Conservation (phyloP, 2,329 filamentous ascomycete species). For the Botrytis deweyae region DNA sequence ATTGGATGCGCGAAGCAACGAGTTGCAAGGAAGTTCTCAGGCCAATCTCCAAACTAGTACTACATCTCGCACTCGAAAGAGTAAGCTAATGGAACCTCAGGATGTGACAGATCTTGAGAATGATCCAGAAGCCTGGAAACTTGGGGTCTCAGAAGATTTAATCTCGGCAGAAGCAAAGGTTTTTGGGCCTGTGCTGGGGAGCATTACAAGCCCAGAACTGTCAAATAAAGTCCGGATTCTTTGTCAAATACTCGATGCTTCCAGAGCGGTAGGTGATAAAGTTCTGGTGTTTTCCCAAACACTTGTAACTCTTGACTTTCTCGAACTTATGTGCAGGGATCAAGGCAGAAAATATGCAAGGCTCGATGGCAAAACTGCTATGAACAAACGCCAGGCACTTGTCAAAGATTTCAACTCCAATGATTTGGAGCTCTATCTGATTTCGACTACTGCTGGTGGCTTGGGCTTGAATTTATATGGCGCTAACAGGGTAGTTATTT, state of each 20-base stretch:
- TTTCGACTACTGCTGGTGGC: conserved; percentile 81
- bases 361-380: conserved; percentile 65
- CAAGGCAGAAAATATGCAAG: conserved; percentile 52
- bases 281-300: conserved; percentile 79
- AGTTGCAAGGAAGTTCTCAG: conserved; percentile 28
- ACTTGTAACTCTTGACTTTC: conserved; percentile 65
- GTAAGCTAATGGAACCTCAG: neutral
- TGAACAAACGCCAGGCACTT: conserved; percentile 57
- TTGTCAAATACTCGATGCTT: conserved; percentile 66
- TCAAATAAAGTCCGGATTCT: conserved; percentile 71
- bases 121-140: conserved; percentile 34
- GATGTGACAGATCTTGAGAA: conserved; percentile 24
- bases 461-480: conserved; percentile 80
- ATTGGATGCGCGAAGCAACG: conserved; percentile 44
- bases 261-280: conserved; percentile 64
- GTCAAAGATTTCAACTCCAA: conserved; percentile 68
- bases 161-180: conserved; percentile 26
- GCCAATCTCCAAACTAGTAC: neutral
- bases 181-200: conserved; percentile 12
- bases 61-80: neutral
- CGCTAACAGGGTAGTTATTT: conserved; percentile 82
- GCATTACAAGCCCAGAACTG: conserved; percentile 47
- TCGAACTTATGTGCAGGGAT: conserved; percentile 56
- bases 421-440: conserved; percentile 64
- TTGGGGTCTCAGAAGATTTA: conserved; percentile 33